phyloP scores from a whole-genome alignment of 495 filamentous ascomycete species.

The Lasiosphaeria hispida region DNA sequence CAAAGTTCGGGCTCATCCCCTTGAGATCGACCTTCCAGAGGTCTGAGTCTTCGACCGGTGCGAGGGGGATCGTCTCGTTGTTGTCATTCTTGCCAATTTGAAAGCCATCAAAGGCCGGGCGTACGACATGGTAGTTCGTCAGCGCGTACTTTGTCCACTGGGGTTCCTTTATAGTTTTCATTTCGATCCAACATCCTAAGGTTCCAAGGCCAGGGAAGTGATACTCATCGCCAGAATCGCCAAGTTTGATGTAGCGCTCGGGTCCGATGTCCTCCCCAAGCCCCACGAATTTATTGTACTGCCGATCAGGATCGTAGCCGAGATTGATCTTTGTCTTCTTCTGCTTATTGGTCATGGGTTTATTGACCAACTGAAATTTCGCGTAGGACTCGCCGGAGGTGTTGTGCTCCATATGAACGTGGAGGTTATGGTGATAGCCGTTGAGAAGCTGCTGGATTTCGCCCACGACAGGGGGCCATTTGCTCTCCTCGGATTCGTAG shows the following conservation, averaged over 20 bases:
- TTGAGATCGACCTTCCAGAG: not conserved
- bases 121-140: constrained; percentile 1
- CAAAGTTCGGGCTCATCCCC: not conserved
- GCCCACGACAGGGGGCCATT: not conserved
- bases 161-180: not conserved
- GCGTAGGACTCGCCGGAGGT: not conserved
- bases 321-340: not conserved
- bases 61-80: not conserved
- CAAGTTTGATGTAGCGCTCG: not conserved
- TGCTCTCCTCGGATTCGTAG: constrained; percentile 7
- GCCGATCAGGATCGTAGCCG: too few species aligned
- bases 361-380: not conserved
- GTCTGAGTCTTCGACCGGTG: not conserved
- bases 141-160: not conserved
- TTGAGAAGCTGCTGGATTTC: constrained; percentile 1
- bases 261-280: not conserved
- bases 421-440: not conserved
- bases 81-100: not conserved
- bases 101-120: constrained; percentile 1
- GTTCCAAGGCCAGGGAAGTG: not conserved
- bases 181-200: not conserved
- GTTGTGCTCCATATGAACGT: constrained; percentile 2
- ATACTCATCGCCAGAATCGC: not conserved
- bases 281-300: not conserved
- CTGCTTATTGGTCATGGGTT: too few species aligned